phyloP scores from a whole-genome alignment of 2,329 filamentous ascomycete species.

The Stachybotrys elegans region DNA sequence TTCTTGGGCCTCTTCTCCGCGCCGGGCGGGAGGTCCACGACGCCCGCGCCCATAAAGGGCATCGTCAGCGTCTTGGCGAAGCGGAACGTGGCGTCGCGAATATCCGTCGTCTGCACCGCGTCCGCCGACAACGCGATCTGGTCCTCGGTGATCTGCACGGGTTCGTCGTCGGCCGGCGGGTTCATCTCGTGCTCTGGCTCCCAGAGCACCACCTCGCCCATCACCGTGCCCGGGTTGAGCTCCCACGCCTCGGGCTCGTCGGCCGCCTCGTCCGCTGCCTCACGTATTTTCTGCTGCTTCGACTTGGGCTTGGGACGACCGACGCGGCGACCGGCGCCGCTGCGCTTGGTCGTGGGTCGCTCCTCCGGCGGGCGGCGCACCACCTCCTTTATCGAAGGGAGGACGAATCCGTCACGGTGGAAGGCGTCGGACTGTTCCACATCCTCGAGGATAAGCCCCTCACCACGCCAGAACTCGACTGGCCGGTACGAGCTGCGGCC shows the following conservation, averaged over 20 bases:
- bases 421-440: conserved; percentile 48
- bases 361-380: conserved; percentile 64
- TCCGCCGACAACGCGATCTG: conserved; percentile 51
- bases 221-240: conserved; percentile 56
- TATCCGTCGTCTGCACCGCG: conserved; percentile 53
- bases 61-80: conserved; percentile 84
- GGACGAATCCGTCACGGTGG: conserved; percentile 43
- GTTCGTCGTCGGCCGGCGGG: conserved; percentile 50
- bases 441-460: conserved; percentile 66
- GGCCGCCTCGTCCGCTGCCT: conserved; percentile 43
- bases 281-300: conserved; percentile 15
- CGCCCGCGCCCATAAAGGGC: conserved; percentile 82
- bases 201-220: conserved; percentile 61
- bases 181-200: conserved; percentile 50
- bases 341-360: conserved; percentile 14
- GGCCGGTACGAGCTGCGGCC: conserved; percentile 76
- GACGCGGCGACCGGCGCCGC: conserved; percentile 16
- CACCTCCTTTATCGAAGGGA: conserved; percentile 71
- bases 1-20: conserved; percentile 88
- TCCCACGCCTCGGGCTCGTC: conserved; percentile 67
- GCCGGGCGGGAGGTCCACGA: conserved; percentile 82
- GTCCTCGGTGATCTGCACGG: conserved; percentile 48
- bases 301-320: conserved; percentile 23
- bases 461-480: conserved; percentile 81
- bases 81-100: conserved; percentile 66